Evolutionary conservation across 768 basidiomycete genomes (phyloP).

Genomic region (Panellus pusillus): DNA sequence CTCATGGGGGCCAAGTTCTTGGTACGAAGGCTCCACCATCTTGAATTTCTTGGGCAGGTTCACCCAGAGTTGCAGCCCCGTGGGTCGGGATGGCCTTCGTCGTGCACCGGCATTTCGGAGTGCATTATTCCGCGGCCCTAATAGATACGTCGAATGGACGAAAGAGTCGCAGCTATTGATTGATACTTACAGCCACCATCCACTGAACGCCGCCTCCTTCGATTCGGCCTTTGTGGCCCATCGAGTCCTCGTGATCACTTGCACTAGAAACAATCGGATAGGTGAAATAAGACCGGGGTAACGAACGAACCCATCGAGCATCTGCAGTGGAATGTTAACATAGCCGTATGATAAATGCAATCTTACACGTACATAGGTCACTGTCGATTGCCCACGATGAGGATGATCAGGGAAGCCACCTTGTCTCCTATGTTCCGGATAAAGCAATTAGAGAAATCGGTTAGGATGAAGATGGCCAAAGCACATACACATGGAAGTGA

Average conservation of each 20-base stretch:
- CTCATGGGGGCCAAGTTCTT: slow-evolving; percentile 68
- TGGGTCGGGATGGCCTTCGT: slow-evolving; percentile 63
- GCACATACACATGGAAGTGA: slow-evolving; percentile 73
- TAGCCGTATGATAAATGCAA: not conserved
- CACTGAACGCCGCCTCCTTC: slow-evolving; percentile 88
- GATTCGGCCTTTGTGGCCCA: slow-evolving; percentile 78
- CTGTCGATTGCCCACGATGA: slow-evolving; percentile 85
- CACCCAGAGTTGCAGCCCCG: slow-evolving; percentile 84
- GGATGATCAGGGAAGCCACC: slow-evolving; percentile 83
- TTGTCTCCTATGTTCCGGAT: slow-evolving; percentile 40
- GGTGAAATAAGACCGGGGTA: not conserved
- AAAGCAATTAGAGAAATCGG: not conserved
- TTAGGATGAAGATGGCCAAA: not conserved
- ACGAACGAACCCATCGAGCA: slow-evolving; percentile 70
- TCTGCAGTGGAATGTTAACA: slow-evolving; percentile 24
- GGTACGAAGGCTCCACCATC: slow-evolving; percentile 83
- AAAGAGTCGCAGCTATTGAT: not conserved
- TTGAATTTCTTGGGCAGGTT: slow-evolving; percentile 81
- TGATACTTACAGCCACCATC: slow-evolving; percentile 54
- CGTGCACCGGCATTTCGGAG: slow-evolving; percentile 87
- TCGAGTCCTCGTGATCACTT: slow-evolving; percentile 88
- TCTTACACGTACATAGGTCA: slow-evolving; percentile 56
- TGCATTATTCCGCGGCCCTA: slow-evolving; percentile 71
- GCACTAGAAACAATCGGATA: slow-evolving; percentile 36
- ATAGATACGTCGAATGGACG: slow-evolving; percentile 22